phyloP scores from a whole-genome alignment of 331 rosid genomes.

The Quercus tomentella region DNA sequence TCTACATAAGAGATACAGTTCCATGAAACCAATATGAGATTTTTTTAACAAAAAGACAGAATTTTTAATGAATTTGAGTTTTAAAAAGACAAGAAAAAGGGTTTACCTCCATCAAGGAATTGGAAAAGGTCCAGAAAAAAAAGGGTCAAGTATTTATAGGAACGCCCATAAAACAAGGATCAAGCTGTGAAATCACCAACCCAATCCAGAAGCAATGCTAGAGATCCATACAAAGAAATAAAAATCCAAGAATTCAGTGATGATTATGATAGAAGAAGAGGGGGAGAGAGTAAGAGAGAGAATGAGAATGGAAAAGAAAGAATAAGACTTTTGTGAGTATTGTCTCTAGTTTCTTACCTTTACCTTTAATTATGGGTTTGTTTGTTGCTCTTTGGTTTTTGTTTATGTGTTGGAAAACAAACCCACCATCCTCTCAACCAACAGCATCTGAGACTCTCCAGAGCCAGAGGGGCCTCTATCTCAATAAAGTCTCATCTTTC shows the following conservation, averaged over 20 bases:
- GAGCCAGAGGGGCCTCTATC: conserved; percentile 10
- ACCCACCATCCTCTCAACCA: conserved; percentile 9
- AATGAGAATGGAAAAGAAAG: not conserved
- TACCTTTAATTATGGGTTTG: conserved; percentile 48
- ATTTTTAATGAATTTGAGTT: not conserved
- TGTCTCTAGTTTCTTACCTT: conserved; percentile 7
- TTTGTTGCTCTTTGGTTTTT: conserved; percentile 7
- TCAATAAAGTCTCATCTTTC: conserved; percentile 19
- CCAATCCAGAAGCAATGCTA: conserved; percentile 25
- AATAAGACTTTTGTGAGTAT: not conserved
- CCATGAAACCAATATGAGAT: not conserved
- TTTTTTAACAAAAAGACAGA: not conserved
- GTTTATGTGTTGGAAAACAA: conserved; percentile 23
- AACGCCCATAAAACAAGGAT: conserved; percentile 33
- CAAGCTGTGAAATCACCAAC: conserved; percentile 25
- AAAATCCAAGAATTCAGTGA: conserved; percentile 33
- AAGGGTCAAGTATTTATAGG: conserved; percentile 33
- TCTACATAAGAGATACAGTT: no score
- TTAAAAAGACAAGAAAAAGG: not conserved
- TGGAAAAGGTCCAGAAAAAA: conserved; percentile 22
- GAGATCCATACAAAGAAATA: conserved; percentile 39
- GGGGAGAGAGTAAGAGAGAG: not conserved
- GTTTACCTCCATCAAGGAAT: conserved; percentile 52
- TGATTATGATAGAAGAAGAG: not conserved
- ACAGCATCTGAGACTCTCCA: conserved; percentile 9